Evolutionary conservation across 257 asterid species (phyloP).

Genomic region (Solanum tarijense): DNA sequence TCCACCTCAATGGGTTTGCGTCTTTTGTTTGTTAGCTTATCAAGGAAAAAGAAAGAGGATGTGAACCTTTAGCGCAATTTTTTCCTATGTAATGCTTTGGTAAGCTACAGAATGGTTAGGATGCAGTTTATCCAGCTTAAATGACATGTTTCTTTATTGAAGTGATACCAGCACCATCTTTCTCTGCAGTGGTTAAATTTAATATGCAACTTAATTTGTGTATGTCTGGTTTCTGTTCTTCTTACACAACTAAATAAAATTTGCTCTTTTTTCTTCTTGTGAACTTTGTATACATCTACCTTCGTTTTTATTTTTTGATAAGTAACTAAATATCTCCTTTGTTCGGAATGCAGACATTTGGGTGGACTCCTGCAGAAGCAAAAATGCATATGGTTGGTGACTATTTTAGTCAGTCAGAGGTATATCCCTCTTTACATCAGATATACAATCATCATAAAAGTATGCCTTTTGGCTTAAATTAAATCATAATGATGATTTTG

Average conservation of each 20-base stretch:
- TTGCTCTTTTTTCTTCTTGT: not conserved
- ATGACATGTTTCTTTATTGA: not conserved
- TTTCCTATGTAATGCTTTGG: not conserved
- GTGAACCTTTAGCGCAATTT: not conserved
- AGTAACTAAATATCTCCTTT: not conserved
- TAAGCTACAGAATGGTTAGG: not conserved
- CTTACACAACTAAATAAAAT: not conserved
- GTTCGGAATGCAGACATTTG: constrained; percentile 51
- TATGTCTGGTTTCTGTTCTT: not conserved
- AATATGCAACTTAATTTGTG: not conserved
- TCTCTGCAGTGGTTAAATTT: not conserved
- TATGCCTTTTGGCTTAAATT: not conserved
- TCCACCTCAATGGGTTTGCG: not conserved
- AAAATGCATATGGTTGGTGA: constrained; percentile 76
- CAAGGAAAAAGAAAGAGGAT: not conserved
- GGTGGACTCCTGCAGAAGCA: constrained; percentile 92
- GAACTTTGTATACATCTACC: not conserved
- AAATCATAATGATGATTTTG: not conserved
- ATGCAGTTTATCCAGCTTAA: not conserved
- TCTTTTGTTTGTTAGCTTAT: not conserved
- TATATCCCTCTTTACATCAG: constrained; percentile 13
- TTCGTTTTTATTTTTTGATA: not conserved
- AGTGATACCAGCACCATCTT: not conserved
- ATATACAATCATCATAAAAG: not conserved
- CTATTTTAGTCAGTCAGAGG: constrained; percentile 79